Percentiles rank a stretch among this genome's conserved stretches.
Evolutionary conservation across 1,139 yeast species (phyloP).

Genomic region (Ogataea hybrid): DNA sequence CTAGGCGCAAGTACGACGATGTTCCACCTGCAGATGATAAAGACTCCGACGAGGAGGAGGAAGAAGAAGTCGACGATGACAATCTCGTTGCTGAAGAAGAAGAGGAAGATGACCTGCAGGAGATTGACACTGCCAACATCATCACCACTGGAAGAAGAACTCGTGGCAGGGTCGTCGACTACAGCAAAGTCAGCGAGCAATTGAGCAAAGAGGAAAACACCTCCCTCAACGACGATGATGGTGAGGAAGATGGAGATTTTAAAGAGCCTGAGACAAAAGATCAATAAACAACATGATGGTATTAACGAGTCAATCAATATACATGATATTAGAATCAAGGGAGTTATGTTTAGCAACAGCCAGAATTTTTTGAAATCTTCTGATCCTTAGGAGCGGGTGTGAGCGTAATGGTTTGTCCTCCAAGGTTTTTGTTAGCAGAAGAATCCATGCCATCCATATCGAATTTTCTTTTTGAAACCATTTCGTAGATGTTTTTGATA

Average conservation of each 20-base stretch:
- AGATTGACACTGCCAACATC: conserved; percentile 82
- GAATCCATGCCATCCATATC: conserved; percentile 63
- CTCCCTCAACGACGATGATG: conserved; percentile 45
- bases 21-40: conserved; percentile 45
- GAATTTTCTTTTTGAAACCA: conserved; percentile 83
- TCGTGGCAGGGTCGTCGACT: conserved; percentile 86
- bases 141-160: conserved; percentile 86
- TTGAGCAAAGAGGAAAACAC: conserved; percentile 50
- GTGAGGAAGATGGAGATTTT: conserved; percentile 36
- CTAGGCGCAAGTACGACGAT: conserved; percentile 52
- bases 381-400: conserved; percentile 91
- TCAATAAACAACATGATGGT: conserved; percentile 9
- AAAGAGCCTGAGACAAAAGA: conserved; percentile 19
- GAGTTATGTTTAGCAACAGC: conserved; percentile 52
- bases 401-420: conserved; percentile 89
- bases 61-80: conserved; percentile 61
- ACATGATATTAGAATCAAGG: conserved; percentile 6
- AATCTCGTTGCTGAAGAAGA: conserved; percentile 53
- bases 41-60: conserved; percentile 34
- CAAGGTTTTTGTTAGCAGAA: conserved; percentile 43
- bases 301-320: conserved; percentile 10
- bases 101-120: conserved; percentile 80
- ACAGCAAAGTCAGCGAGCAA: conserved; percentile 77
- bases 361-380: conserved; percentile 58
- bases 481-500: conserved; percentile 87